Base-by-base conservation (phyloP, 345 rosid genomes). In the Boechera stricta region DNA sequence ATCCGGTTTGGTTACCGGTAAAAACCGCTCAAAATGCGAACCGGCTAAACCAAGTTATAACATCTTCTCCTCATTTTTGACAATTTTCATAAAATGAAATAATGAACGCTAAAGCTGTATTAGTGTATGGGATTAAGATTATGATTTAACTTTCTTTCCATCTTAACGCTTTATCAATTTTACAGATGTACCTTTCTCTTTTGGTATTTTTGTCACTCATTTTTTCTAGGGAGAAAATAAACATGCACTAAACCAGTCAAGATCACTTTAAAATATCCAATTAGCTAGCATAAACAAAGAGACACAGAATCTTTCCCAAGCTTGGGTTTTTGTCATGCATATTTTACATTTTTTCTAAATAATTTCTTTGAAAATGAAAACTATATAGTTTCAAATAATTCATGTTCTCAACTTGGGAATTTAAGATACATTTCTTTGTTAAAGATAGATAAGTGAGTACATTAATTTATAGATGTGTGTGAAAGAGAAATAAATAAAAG, bases 401-500 rank as follows among this genome's bases (percentile, higher is more conserved):
- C 38, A 54, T 76, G 32, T 3, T 61, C 48, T 53, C 70, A 51
- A 60, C 41, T 69, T 69, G 32, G 28, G 18, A 42, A 62, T 42
- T 33, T 44, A 55, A 53, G 26, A 32, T 31, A 42, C 49, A 54
- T 10, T 69, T 18, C 3, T 47, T 36, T n/a, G n/a, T 24, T 28
- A 60, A 18, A 52, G 36, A 52, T n/a, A 24, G 1, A 4, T 32
- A 16, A 39, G 4, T 56, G 48, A 47, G 53, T 71, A 52, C 2
- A 24, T 53, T 32, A 7, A n/a, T 32, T 6, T 24, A 5, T 13
- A 53, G 49, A 56, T 64, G 52, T 71, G 61, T 71, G 55, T 64
- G 62, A 73, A 72, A 72, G 64, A 73, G 12, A 62, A 52, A 55
- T n/a, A 9, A 26, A 73, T 49, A 42, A 45, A 48, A 69, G 74